Percentiles rank a stretch among this genome's conserved stretches.
phyloP scores from a whole-genome alignment of 202 grass and related monocot species.

The Panicum virgatum region DNA sequence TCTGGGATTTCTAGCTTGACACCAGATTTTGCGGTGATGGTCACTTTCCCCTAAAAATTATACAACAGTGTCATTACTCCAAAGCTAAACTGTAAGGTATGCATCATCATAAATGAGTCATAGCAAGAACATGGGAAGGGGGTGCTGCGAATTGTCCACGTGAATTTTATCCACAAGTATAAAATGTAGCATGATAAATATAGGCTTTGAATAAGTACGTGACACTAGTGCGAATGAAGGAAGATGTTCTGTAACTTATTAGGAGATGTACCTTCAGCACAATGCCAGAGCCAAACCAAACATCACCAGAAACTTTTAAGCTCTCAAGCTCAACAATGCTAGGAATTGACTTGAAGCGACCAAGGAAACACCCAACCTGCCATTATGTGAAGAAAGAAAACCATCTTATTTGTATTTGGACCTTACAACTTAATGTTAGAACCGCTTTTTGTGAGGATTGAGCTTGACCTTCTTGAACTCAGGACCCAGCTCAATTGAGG shows the following conservation, averaged over 20 bases:
- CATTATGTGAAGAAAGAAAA: constrained; percentile 23
- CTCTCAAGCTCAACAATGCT: constrained; percentile 93
- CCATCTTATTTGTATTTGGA: constrained; percentile 12
- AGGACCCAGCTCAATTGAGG: constrained; percentile 76
- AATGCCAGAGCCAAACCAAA: constrained; percentile 70
- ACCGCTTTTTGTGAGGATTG: neutral
- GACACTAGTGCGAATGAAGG: neutral
- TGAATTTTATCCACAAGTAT: neutral
- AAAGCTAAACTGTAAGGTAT: neutral
- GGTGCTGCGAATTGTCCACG: neutral
- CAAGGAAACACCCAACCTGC: constrained; percentile 77
- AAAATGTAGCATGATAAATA: neutral
- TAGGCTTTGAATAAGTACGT: neutral
- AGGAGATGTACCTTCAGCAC: constrained; percentile 72
- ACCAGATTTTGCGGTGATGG: constrained; percentile 70
- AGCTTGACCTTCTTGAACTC: constrained; percentile 88
- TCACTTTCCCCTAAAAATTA: constrained; percentile 69
- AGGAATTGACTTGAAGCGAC: constrained; percentile 94
- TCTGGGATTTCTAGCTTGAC: constrained; percentile 88
- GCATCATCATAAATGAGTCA: constrained; percentile 8
- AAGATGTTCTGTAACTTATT: constrained; percentile 20
- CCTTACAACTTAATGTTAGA: neutral
- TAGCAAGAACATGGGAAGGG: constrained; percentile 5
- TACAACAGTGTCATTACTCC: neutral
- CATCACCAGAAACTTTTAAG: constrained; percentile 93